Conservation (phyloP, 2,329 filamentous ascomycete species). For the Pestalotiopsis sp. region DNA sequence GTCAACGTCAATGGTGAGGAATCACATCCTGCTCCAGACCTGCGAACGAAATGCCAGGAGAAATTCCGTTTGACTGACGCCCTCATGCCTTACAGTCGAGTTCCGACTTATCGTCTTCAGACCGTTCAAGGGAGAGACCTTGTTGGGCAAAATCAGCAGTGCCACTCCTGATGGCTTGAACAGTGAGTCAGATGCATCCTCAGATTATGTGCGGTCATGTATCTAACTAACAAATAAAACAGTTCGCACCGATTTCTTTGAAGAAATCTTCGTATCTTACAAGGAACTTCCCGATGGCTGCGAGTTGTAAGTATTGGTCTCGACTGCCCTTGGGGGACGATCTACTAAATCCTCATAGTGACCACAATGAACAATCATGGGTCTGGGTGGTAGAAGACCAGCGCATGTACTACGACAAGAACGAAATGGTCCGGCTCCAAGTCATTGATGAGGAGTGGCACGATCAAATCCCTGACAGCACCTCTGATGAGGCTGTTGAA, state of each 20-base stretch:
- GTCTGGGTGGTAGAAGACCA: conserved; percentile 78
- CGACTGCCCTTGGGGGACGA: background rate
- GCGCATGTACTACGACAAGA: conserved; percentile 83
- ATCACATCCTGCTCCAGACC: conserved; percentile 17
- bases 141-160: conserved; percentile 81
- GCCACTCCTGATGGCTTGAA: conserved; percentile 74
- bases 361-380: conserved; percentile 78
- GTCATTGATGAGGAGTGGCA: conserved; percentile 90
- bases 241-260: conserved; percentile 91
- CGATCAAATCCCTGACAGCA: conserved; percentile 77
- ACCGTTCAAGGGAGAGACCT: conserved; percentile 92
- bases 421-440: conserved; percentile 85
- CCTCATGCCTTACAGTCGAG: conserved; percentile 62
- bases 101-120: conserved; percentile 94
- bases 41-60: too few relatives aligned
- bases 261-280: conserved; percentile 82
- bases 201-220: background rate
- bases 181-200: conserved; percentile 43
- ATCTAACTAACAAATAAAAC: conserved; percentile 13
- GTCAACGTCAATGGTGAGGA: conserved; percentile 86
- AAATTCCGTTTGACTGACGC: too few relatives aligned
- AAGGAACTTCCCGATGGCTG: conserved; percentile 75
- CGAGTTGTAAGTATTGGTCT: conserved; percentile 63
- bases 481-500: conserved; percentile 58
- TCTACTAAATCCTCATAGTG: conserved; percentile 45